A percentile compares a stretch with the other conserved stretches of the same genome.
Conservation (phyloP, 345 rosid genomes). For the Firmiana major region DNA sequence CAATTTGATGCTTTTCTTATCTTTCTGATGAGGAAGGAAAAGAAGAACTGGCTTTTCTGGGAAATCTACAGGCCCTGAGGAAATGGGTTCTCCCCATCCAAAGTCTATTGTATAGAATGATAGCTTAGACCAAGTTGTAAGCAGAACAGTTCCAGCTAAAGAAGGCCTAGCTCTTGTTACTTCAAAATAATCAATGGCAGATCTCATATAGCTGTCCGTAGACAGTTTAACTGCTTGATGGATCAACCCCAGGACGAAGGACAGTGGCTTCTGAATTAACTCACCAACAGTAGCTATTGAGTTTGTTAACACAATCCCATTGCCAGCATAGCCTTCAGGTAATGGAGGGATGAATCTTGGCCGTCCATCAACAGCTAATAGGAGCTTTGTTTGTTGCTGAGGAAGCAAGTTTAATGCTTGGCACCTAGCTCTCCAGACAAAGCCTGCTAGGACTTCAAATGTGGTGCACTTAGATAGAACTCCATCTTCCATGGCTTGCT, state of each 20-base stretch:
- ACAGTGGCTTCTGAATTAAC: slow-evolving; percentile 45
- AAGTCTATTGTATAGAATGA: slow-evolving; percentile 77
- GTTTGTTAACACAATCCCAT: slow-evolving; percentile 68
- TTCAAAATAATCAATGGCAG: slow-evolving; percentile 84
- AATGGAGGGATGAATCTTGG: slow-evolving; percentile 48
- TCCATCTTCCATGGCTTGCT: slow-evolving; percentile 39
- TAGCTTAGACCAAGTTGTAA: slow-evolving; percentile 84
- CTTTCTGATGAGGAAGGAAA: slow-evolving; percentile 62
- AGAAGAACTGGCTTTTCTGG: slow-evolving; percentile 86
- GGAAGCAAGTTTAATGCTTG: slow-evolving; percentile 52
- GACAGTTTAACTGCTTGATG: slow-evolving; percentile 62
- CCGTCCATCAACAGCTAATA: slow-evolving; percentile 79
- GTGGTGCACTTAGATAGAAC: slow-evolving; percentile 51
- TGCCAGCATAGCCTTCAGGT: slow-evolving; percentile 70
- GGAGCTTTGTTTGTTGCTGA: slow-evolving; percentile 71
- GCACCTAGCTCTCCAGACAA: slow-evolving; percentile 80
- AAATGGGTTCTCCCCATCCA: slow-evolving; percentile 82
- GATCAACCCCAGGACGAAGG: slow-evolving; percentile 47
- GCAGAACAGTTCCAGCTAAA: slow-evolving; percentile 61
- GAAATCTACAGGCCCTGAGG: slow-evolving; percentile 77
- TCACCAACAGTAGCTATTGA: slow-evolving; percentile 65
- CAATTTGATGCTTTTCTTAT: slow-evolving; percentile 63
- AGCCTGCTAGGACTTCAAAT: slow-evolving; percentile 70
- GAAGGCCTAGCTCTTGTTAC: slow-evolving; percentile 81
- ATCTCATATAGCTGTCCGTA: slow-evolving; percentile 71